Evolutionary conservation across 1,284 basidiomycete genomes (phyloP), one percentile per base, ranked within the genome.

Genomic region (Butyriboletus regius): DNA sequence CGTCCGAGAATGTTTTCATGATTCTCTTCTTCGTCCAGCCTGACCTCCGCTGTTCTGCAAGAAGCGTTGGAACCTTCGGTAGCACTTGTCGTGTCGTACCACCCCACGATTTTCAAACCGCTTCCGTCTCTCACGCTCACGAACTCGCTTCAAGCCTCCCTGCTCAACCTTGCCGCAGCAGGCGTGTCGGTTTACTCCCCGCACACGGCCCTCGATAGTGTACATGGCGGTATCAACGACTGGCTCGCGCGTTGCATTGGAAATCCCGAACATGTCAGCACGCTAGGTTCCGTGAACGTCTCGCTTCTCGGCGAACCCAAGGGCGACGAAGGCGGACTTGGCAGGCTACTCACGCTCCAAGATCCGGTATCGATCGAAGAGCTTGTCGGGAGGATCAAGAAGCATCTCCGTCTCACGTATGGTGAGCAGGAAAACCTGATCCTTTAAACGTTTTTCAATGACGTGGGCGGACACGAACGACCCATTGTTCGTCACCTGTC

Each of bases 101-200:
- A 95, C 66, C 88, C 91, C 5, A 81, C 90, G 33, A 90, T 98
- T 60, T 97, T 97, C 75, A 77, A 78, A 33, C 84, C 82, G 3
- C 74, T 95, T 53, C 78, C 86, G 47, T 81, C 88, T 24, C 54
- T 98, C 51, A 95, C 89, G 0, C 75, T 93, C 44, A 65, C 77
- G 33, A 85, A 87, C 59, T 81, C 91, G 0, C 73, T 96, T 13
- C 92, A 96, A 70, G 69, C 79, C 0, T 87, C 83, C 10, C 75
- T 98, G 20, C 77, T 98, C 15, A 78, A 76, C 49, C 86, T 91
- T 51, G 83, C 84, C 1, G 83, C 88, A 0, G 75, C 81, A 5
- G 92, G 92, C 1, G 84, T 96, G 51, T 89, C 85, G 14, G 76
- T 97, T 3, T 97, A 91, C 70, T 78, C 77, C 34, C 93, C 93